These are phyloP conservation scores for Ruellia speciosa DNA, from an alignment of 305 asterid genomes.

Conservation along the genomic window DNA sequence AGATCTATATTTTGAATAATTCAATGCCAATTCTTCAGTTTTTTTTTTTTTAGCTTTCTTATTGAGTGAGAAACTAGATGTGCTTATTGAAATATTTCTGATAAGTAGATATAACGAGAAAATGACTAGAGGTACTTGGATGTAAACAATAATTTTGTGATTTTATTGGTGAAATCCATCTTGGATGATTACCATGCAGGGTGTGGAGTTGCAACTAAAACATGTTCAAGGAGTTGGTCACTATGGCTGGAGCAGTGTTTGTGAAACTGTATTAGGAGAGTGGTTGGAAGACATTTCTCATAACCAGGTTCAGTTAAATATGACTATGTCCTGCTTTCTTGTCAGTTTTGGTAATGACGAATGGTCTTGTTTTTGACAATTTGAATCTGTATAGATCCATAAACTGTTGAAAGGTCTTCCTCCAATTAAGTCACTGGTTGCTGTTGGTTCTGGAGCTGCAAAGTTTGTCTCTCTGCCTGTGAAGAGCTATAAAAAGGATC, in stretches of 20 bases:
- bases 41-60: neutral
- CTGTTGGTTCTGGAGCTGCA: conserved; percentile 98
- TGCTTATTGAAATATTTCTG: conserved; percentile 13
- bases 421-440: conserved; percentile 85
- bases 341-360: conserved; percentile 22
- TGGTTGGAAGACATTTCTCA: conserved; percentile 98
- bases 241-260: conserved; percentile 81
- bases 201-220: conserved; percentile 85
- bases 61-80: conserved; percentile 10
- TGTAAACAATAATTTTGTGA: conserved; percentile 14
- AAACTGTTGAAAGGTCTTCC: conserved; percentile 93
- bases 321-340: conserved; percentile 21
- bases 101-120: conserved; percentile 12
- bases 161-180: conserved; percentile 16
- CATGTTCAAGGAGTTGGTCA: conserved; percentile 83
- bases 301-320: conserved; percentile 61
- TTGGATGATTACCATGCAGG: conserved; percentile 46
- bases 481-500: conserved; percentile 81
- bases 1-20: no score
- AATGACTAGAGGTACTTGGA: conserved; percentile 9
- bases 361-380: conserved; percentile 18
- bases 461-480: conserved; percentile 83
- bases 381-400: conserved; percentile 52
- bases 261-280: conserved; percentile 78
- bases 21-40: no score